These are phyloP conservation scores for Auxenochlorella pyrenoidosa DNA, from an alignment of 139 green algal genomes.

Conservation along the genomic window DNA sequence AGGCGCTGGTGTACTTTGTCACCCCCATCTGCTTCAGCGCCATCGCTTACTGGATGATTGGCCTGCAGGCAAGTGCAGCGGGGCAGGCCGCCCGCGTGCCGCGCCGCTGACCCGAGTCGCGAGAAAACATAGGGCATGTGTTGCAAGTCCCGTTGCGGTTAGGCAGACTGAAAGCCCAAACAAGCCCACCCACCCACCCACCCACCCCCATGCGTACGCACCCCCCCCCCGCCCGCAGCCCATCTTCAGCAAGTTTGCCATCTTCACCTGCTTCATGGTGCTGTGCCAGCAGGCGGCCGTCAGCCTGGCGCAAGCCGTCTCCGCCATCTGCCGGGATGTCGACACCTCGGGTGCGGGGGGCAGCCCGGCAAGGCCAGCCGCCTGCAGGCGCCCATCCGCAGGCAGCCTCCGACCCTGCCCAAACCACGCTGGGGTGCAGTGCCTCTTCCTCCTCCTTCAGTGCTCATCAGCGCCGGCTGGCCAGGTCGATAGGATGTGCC, in stretches of 20 bases:
- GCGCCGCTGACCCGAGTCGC: no score
- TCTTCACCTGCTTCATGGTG: conserved; percentile 64
- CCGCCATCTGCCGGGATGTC: conserved; percentile 49
- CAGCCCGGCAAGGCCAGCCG: background rate
- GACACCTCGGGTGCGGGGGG: conserved; percentile 36
- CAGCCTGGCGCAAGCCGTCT: conserved; percentile 51
- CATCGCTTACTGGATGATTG: conserved; percentile 68
- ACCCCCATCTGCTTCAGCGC: conserved; percentile 55
- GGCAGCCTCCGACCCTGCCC: no score
- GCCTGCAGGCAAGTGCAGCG: conserved; percentile 43
- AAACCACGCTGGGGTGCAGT: no score
- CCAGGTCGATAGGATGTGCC: no score
- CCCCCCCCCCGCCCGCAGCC: background rate
- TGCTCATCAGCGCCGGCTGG: no score
- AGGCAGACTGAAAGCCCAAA: no score
- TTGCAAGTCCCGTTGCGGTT: no score
- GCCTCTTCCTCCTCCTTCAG: no score
- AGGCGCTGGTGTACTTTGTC: conserved; percentile 50
- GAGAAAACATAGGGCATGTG: no score
- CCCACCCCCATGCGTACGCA: background rate
- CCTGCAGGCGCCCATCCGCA: no score
- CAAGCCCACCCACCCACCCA: no score
- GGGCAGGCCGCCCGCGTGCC: background rate
- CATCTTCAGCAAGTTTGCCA: conserved; percentile 55
- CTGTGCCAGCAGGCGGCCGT: conserved; percentile 55